Percentiles rank a stretch among this genome's conserved stretches.
phyloP scores from a whole-genome alignment of 1,284 basidiomycete species.

The Schizophyllum commune region DNA sequence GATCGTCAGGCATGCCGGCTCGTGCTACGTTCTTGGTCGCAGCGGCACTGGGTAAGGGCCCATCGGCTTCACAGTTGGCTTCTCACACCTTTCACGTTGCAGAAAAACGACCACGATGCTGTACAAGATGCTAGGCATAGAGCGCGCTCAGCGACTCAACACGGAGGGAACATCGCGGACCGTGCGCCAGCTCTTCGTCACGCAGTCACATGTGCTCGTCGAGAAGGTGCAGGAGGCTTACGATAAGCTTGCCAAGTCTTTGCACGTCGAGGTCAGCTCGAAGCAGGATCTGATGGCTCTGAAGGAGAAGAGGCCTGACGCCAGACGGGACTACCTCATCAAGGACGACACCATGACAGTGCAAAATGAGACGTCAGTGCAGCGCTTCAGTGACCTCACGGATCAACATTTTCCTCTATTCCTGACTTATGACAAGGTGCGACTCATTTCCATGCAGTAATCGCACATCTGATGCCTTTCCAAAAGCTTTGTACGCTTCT shows the following conservation, averaged over 20 bases:
- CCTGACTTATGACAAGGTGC: slow-evolving; percentile 28
- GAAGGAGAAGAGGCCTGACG: slow-evolving; percentile 14
- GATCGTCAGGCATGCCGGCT: slow-evolving; percentile 52
- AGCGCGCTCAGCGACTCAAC: slow-evolving; percentile 18
- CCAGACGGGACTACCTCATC: slow-evolving; percentile 28
- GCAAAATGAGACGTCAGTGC: slow-evolving; percentile 41
- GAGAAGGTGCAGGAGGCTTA: slow-evolving; percentile 63
- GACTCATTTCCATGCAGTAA: slow-evolving; percentile 31
- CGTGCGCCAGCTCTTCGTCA: slow-evolving; percentile 66
- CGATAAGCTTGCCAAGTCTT: slow-evolving; percentile 39
- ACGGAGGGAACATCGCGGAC: too few species aligned
- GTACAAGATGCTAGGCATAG: slow-evolving; percentile 65
- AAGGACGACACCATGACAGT: slow-evolving; percentile 40
- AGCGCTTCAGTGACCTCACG: slow-evolving; percentile 44
- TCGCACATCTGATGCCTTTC: slow-evolving; percentile 2
- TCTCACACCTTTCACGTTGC: too few species aligned
- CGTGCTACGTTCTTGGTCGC: slow-evolving; percentile 63
- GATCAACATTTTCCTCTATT: slow-evolving; percentile 68
- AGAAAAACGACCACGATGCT: slow-evolving; percentile 73
- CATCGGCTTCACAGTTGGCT: too few species aligned
- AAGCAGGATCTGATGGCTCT: slow-evolving; percentile 37
- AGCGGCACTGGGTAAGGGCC: slow-evolving; percentile 71
- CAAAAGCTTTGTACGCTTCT: slow-evolving; percentile 34
- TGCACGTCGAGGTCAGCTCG: slow-evolving; percentile 31
- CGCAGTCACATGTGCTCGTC: slow-evolving; percentile 58